Base-by-base conservation (phyloP, 169 alveolate genomes). In the Ichthyophthirius multifiliis region DNA sequence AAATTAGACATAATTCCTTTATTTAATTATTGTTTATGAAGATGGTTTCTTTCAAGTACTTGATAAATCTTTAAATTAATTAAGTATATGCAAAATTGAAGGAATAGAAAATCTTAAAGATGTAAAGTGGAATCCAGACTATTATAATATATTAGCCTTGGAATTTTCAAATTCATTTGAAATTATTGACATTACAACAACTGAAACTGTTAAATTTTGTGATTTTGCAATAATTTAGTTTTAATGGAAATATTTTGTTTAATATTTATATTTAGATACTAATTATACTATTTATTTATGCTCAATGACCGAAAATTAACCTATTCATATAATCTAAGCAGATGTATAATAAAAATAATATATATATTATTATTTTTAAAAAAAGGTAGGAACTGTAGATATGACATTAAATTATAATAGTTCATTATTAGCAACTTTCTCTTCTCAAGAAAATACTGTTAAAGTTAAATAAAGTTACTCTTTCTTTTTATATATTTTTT, bases 361-460 rank as follows among this genome's bases (percentile, higher is more conserved):
- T 55, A 20, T 18, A 6, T 15, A 55, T 20, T 18, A 10, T 55
- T 27, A 27, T 27, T 23, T 18, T 3, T 27, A 20, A 27, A 46
- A 46, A 55, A 27, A 55, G 71, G 43, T 39, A 0, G 71, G 71
- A 27, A 55, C 71, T 6, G 23, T 34, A 10, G 31, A 39, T 10
- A 27, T 55, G 23, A 55, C 43, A n/a, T 9, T 55, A 27, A 55
- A 55, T 55, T 39, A 55, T 18, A 55, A 55, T 27, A 27, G 43
- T 55, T 55, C 71, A 15, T 55, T 55, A 23, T 27, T 55, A 20
- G 71, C 71, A 10, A 55, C 71, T 55, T 55, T 55, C 34, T 55
- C 71, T 55, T 27, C 23, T 3, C 39, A 55, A 55, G 71, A 55
- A 55, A 55, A 55, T 6, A 55, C 43, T 55, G 71, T 55, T 10